Conservation (phyloP, 2,329 filamentous ascomycete species). For the Chrysoporthe puriensis region DNA sequence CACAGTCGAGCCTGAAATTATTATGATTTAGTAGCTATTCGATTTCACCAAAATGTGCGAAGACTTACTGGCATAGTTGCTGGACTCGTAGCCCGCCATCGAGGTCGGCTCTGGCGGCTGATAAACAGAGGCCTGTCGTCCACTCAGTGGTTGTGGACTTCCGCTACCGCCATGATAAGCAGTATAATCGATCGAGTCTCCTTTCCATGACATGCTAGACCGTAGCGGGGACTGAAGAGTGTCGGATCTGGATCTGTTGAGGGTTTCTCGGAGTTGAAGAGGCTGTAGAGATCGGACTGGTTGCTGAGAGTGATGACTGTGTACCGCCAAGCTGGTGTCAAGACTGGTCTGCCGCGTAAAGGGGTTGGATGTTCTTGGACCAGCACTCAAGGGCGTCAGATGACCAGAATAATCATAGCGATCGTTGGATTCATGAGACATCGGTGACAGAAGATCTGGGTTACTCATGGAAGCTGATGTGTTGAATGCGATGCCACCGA, state of each 20-base stretch:
- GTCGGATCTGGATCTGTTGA: slow-evolving; percentile 60
- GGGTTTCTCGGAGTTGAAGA: slow-evolving; percentile 61
- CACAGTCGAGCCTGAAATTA: slow-evolving; percentile 46
- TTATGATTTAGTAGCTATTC: slow-evolving; percentile 29
- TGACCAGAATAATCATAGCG: slow-evolving; percentile 58
- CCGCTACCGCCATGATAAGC: slow-evolving; percentile 50
- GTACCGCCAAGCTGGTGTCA: slow-evolving; percentile 50
- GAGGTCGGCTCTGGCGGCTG: slow-evolving; percentile 48
- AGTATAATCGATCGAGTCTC: slow-evolving; percentile 61
- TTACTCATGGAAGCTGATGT: slow-evolving; percentile 53
- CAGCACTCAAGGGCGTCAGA: slow-evolving; percentile 51
- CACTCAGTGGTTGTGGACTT: slow-evolving; percentile 49
- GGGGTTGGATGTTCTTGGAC: slow-evolving; percentile 55
- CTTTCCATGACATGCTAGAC: slow-evolving; percentile 67
- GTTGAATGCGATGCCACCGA: slow-evolving; percentile 68
- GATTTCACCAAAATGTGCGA: neutral
- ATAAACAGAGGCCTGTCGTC: slow-evolving; percentile 55
- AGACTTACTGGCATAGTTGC: slow-evolving; percentile 55
- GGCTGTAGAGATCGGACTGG: slow-evolving; percentile 58
- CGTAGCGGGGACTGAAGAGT: slow-evolving; percentile 62
- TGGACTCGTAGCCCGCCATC: slow-evolving; percentile 53
- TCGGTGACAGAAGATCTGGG: slow-evolving; percentile 60
- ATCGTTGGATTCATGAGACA: slow-evolving; percentile 58
- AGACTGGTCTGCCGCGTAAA: slow-evolving; percentile 55
- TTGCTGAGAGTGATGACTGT: slow-evolving; percentile 48